These are phyloP conservation scores for Populus deltoides DNA, from an alignment of 345 rosid species.

Conservation along the genomic window DNA sequence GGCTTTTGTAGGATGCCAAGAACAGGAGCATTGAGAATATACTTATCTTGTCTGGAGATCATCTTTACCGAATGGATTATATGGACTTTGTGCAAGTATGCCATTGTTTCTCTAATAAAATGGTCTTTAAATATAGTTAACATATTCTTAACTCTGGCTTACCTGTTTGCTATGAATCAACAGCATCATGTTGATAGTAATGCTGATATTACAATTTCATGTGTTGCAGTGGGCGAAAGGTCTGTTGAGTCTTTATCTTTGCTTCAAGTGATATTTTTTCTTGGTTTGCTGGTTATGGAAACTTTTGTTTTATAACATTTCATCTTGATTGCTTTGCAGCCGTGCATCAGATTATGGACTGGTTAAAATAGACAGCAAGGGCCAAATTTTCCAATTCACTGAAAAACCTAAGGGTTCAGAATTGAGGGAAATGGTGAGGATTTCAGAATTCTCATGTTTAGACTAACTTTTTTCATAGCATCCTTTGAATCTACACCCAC, in stretches of 20 bases:
- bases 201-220: slow-evolving; percentile 81
- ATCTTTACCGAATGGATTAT: slow-evolving; percentile 86
- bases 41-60: slow-evolving; percentile 83
- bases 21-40: slow-evolving; percentile 74
- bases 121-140: background rate
- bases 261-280: slow-evolving; percentile 1
- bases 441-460: background rate
- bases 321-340: slow-evolving; percentile 42
- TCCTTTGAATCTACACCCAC: background rate
- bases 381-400: slow-evolving; percentile 63
- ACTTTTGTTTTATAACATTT: background rate
- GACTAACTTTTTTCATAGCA: background rate
- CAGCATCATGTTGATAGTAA: slow-evolving; percentile 77
- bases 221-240: slow-evolving; percentile 72
- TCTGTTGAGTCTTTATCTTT: slow-evolving; percentile 22
- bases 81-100: slow-evolving; percentile 79
- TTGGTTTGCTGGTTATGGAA: background rate
- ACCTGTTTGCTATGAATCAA: slow-evolving; percentile 28
- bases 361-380: slow-evolving; percentile 68
- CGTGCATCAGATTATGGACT: slow-evolving; percentile 92
- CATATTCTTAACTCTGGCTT: slow-evolving; percentile 1
- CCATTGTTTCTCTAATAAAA: background rate
- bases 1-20: slow-evolving; percentile 67
- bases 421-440: slow-evolving; percentile 76
- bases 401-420: slow-evolving; percentile 81